These are phyloP conservation scores for Domatiomyces globalis DNA, from an alignment of 2,329 filamentous ascomycete species.

Conservation along the genomic window DNA sequence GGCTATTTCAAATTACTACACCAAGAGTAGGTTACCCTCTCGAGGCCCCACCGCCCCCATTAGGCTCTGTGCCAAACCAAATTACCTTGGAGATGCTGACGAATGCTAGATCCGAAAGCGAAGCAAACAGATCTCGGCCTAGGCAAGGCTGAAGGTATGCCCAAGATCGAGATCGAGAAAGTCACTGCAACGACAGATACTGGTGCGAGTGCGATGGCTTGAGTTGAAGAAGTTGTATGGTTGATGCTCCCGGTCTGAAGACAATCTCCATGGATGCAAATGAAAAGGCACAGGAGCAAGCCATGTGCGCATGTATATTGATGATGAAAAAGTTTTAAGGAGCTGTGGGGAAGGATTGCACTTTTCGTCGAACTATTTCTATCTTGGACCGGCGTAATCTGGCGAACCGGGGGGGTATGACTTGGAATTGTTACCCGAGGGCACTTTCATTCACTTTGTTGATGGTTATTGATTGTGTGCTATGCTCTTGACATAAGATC, in stretches of 20 bases:
- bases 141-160: constrained; percentile 50
- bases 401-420: background rate
- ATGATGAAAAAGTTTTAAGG: background rate
- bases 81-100: constrained; percentile 44
- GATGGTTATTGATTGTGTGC: background rate
- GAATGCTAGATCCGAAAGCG: constrained; percentile 46
- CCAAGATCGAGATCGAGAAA: constrained; percentile 49
- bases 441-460: background rate
- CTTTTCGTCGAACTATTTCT: background rate
- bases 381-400: background rate
- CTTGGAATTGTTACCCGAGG: background rate
- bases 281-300: background rate
- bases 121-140: constrained; percentile 62
- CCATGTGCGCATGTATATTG: background rate
- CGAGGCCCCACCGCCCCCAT: background rate
- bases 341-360: background rate
- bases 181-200: constrained; percentile 31
- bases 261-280: background rate
- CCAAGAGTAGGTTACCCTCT: constrained; percentile 37
- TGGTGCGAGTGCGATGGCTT: background rate
- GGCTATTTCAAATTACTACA: constrained; percentile 80
- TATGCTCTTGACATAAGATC: background rate
- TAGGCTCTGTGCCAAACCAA: background rate
- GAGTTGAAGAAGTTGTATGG: background rate
- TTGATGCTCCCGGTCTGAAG: background rate